These are phyloP conservation scores for Skeletonema costatum DNA, from an alignment of 108 stramenopile genomes.

Conservation along the genomic window DNA sequence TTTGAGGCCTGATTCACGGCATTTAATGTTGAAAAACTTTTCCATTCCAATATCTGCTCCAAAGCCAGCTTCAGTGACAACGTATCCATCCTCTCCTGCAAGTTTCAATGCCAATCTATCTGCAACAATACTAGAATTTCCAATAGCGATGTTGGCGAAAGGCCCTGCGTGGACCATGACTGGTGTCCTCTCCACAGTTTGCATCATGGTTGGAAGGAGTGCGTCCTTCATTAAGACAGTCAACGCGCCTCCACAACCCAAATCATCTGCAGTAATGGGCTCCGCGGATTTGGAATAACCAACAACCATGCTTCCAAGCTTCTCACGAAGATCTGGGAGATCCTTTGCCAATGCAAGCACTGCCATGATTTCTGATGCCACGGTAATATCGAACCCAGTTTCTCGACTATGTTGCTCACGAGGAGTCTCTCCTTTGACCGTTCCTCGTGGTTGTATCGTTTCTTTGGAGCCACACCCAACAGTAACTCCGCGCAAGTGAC, in stretches of 20 bases:
- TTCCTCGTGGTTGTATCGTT: constrained; percentile 70
- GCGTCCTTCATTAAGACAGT: constrained; percentile 98
- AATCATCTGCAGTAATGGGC: constrained; percentile 96
- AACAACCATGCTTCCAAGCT: constrained; percentile 94
- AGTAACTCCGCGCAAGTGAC: constrained; percentile 85
- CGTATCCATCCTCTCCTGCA: constrained; percentile 93
- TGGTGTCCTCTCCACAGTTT: constrained; percentile 96
- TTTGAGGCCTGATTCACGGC: constrained; percentile 85
- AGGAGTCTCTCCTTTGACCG: constrained; percentile 44
- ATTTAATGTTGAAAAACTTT: constrained; percentile 99
- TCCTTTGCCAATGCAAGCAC: constrained; percentile 92
- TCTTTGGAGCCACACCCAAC: constrained; percentile 89
- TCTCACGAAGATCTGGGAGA: constrained; percentile 90
- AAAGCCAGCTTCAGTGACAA: constrained; percentile 98
- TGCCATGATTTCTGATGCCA: constrained; percentile 98
- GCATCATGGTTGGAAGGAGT: constrained; percentile 96
- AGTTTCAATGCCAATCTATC: constrained; percentile 93
- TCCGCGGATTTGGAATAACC: constrained; percentile 68
- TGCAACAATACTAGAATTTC: constrained; percentile 95
- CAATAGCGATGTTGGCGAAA: constrained; percentile 97
- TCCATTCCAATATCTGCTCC: constrained; percentile 99
- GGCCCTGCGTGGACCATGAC: constrained; percentile 98
- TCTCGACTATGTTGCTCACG: constrained; percentile 72
- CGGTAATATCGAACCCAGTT: constrained; percentile 99
- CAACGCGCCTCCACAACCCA: constrained; percentile 96